phyloP scores from a whole-genome alignment of 495 filamentous ascomycete genomes.

The Hypoxylon intermedium region DNA sequence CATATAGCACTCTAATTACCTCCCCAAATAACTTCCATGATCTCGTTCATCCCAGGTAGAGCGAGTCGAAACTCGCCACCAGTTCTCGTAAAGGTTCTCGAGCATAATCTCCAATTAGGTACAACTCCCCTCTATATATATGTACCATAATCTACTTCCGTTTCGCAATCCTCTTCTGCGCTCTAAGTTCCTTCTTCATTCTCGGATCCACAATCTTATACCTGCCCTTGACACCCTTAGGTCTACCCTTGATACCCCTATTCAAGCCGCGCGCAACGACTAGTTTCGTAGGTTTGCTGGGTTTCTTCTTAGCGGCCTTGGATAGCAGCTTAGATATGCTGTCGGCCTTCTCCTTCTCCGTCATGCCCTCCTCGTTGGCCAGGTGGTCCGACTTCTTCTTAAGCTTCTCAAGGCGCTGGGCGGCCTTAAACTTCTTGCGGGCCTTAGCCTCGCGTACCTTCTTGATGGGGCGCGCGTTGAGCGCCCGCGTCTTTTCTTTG shows the following conservation, averaged over 20 bases:
- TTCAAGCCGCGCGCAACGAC: slow-evolving; percentile 89
- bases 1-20: no score
- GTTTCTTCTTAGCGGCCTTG: slow-evolving; percentile 84
- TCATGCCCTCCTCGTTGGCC: slow-evolving; percentile 86
- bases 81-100: background rate
- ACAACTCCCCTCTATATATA: slow-evolving; percentile 19
- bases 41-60: no score
- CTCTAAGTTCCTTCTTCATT: slow-evolving; percentile 98
- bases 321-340: slow-evolving; percentile 82
- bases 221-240: slow-evolving; percentile 85
- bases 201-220: slow-evolving; percentile 99
- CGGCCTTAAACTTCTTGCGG: slow-evolving; percentile 94
- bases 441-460: slow-evolving; percentile 97
- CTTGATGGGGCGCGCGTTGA: slow-evolving; percentile 98
- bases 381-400: slow-evolving; percentile 91
- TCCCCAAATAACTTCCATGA: no score
- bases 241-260: slow-evolving; percentile 70
- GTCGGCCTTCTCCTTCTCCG: slow-evolving; percentile 91
- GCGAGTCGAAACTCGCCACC: no score
- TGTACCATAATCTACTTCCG: no score
- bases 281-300: slow-evolving; percentile 80
- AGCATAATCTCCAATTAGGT: background rate
- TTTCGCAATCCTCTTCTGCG: slow-evolving; percentile 75
- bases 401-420: slow-evolving; percentile 87
- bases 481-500: slow-evolving; percentile 89